Conservation (phyloP, 208 protist genomes). For the Leishmania mexicana region DNA sequence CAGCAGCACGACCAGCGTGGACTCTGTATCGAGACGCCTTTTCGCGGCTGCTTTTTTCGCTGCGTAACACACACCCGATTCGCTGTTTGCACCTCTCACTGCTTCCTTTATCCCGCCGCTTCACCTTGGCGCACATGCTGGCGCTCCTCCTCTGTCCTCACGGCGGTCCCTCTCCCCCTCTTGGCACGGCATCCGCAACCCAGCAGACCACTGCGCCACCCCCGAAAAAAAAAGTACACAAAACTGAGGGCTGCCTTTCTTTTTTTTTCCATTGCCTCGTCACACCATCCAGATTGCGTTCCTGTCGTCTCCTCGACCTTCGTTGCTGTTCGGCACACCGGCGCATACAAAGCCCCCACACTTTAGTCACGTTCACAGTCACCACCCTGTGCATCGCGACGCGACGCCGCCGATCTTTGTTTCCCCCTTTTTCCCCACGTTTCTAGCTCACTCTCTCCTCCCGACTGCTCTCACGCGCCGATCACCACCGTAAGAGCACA, state of each 20-base stretch:
- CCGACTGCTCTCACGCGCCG: too few species aligned
- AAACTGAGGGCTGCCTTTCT: too few species aligned
- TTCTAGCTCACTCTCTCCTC: not conserved
- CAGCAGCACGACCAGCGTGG: not conserved
- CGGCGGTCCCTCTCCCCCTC: not conserved
- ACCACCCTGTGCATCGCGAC: not conserved
- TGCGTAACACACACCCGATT: not conserved
- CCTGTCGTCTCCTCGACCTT: not conserved
- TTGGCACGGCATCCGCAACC: too few species aligned
- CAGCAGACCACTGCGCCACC: too few species aligned
- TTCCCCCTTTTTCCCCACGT: not conserved
- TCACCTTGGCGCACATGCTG: not conserved
- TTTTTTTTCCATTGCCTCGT: too few species aligned
- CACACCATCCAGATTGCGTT: not conserved
- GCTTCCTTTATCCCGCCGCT: not conserved
- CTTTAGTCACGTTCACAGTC: not conserved
- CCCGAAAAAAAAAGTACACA: too few species aligned
- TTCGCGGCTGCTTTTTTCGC: not conserved
- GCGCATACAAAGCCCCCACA: not conserved
- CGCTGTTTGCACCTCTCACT: not conserved
- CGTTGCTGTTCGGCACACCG: not conserved
- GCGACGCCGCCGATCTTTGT: not conserved
- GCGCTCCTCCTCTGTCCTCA: not conserved
- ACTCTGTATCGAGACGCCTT: not conserved
- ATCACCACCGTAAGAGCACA: not conserved